A percentile compares a stretch with the other conserved stretches of the same genome.
Evolutionary conservation across 2,329 filamentous ascomycete genomes (phyloP).

Genomic region (Pseudogymnoascus sp.): DNA sequence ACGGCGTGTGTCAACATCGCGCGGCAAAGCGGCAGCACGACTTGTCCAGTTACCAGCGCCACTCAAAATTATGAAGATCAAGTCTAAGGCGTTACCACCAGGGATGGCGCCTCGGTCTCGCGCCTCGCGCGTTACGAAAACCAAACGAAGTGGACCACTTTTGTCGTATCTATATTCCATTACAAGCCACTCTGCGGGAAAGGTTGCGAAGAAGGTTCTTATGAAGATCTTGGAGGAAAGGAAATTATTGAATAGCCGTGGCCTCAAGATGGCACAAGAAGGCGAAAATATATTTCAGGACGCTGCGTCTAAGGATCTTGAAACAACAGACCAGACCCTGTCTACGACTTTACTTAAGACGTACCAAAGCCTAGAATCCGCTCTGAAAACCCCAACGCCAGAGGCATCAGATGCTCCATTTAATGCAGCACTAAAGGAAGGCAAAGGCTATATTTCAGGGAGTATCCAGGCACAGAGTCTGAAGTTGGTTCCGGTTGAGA

Average conservation of each 20-base stretch:
- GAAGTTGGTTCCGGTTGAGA: constrained; percentile 22
- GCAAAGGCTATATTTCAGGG: not conserved
- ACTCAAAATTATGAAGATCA: no score
- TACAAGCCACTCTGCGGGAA: not conserved
- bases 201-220: constrained; percentile 23
- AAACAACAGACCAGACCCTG: not conserved
- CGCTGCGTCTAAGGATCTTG: not conserved
- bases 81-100: no score
- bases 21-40: not conserved
- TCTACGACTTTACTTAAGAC: not conserved
- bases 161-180: not conserved
- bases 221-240: constrained; percentile 73
- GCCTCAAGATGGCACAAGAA: not conserved
- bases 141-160: not conserved
- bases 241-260: constrained; percentile 15
- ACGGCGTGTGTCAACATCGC: no score
- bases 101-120: not conserved
- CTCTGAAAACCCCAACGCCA: not conserved
- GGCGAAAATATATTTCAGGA: not conserved
- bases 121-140: not conserved
- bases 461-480: constrained; percentile 22
- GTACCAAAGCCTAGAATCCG: not conserved
- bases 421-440: constrained; percentile 3
- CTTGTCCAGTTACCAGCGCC: no score
- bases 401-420: not conserved